Base-by-base conservation (phyloP, 495 filamentous ascomycete species). In the Chlorociboria aeruginascens region DNA sequence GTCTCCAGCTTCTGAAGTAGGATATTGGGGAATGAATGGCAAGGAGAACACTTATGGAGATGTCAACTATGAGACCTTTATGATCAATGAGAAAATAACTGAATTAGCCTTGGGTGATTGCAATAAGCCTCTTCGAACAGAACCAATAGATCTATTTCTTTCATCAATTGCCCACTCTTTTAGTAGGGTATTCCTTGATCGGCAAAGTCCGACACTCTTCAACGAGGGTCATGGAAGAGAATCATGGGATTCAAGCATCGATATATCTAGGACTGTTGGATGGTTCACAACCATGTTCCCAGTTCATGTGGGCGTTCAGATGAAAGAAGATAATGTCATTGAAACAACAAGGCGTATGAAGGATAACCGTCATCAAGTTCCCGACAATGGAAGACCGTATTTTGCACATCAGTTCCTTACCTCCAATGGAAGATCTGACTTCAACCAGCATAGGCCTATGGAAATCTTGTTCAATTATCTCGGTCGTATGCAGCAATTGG, bases 211-310 rank as follows among this genome's bases (percentile, higher is more conserved):
- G 30, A 30, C 40, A 11, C 36, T 55, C 3, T 70, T 68, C 53
- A 74, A 69, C 13, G 77, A 79, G 56, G 72, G 69, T 8, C 76
- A 81, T 42, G 76, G 77, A 7, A 60, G 77, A 17, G 76, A 79
- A 49, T 53, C 66, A 0, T 77, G 69, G 65, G 69, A 73, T 40
- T 29, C 63, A 1, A 54, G 61, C 2, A 68, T 79, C 20, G 75
- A 81, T 51, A 63, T 81, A 30, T 77, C 76, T 1, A 67, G 69
- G 20, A 81, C 77, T 6, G 68, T 79, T 4, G 77, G 77, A 6
- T 81, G 77, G 77, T 81, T 81, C 51, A 81, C 75, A 1, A 69
- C 72, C 3, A 54, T 79, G 16, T 68, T 69, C 35, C 76, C 77
- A 0, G 61, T 79, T 9, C 8, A 38, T 46, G 43, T 40, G 6